These are phyloP conservation scores for Crinitomyces ghanaensis DNA, from an alignment of 805 yeast genomes.

Conservation along the genomic window DNA sequence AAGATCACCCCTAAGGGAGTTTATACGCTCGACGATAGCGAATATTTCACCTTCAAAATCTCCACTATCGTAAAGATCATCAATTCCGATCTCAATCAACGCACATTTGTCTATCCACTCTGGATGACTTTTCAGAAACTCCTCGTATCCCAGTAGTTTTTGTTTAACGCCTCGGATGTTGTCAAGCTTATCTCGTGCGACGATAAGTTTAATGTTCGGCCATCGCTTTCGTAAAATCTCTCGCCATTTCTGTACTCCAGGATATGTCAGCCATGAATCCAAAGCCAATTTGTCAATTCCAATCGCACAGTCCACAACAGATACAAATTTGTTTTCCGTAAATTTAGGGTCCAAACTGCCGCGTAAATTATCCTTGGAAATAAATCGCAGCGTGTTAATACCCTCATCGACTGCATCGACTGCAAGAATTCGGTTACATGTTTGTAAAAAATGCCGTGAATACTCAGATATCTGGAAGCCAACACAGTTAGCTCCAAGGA, in stretches of 20 bases:
- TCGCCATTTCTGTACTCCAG: constrained; percentile 20
- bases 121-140: constrained; percentile 62
- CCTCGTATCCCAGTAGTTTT: constrained; percentile 77
- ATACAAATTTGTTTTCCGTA: constrained; percentile 21
- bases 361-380: too few relatives aligned
- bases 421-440: constrained; percentile 70
- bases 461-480: constrained; percentile 90
- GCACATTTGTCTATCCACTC: constrained; percentile 57
- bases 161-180: constrained; percentile 79
- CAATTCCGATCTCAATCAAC: constrained; percentile 52
- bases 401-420: constrained; percentile 86
- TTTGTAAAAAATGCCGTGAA: constrained; percentile 86
- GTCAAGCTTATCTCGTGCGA: constrained; percentile 83
- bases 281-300: constrained; percentile 38
- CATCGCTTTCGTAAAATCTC: constrained; percentile 67
- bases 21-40: constrained; percentile 74
- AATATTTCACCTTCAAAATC: constrained; percentile 64
- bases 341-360: too few relatives aligned
- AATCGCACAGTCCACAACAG: constrained; percentile 27
- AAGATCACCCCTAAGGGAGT: constrained; percentile 65
- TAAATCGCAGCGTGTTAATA: constrained; percentile 66
- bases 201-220: constrained; percentile 55
- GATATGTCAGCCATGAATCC: constrained; percentile 35
- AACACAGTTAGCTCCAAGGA: constrained; percentile 79
- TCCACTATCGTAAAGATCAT: constrained; percentile 29